phyloP scores from a whole-genome alignment of 768 basidiomycete species.

The Tricholoma hemisulphureum region DNA sequence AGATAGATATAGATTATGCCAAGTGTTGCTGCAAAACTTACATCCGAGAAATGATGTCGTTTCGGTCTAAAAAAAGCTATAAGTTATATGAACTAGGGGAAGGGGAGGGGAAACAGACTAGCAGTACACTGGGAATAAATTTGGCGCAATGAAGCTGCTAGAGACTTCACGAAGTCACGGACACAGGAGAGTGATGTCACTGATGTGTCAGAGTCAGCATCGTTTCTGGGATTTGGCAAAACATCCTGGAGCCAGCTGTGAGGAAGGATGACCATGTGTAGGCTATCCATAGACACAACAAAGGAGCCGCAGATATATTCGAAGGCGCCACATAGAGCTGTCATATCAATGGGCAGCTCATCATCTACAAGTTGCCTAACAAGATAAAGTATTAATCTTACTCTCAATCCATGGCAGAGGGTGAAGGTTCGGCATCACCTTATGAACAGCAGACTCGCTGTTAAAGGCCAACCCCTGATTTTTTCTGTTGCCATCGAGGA shows the following conservation, averaged over 20 bases:
- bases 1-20: neutral
- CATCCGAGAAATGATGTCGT: conserved; percentile 42
- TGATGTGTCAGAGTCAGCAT: conserved; percentile 3
- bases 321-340: conserved; percentile 49
- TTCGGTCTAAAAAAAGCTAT: conserved; percentile 24
- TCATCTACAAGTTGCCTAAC: conserved; percentile 43
- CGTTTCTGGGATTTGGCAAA: conserved; percentile 11
- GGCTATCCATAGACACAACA: conserved; percentile 30
- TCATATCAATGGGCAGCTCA: conserved; percentile 40
- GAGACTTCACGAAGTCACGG: conserved; percentile 9
- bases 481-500: neutral
- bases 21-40: conserved; percentile 25
- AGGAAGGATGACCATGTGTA: conserved; percentile 52
- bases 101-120: conserved; percentile 14
- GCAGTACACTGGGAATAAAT: conserved; percentile 25
- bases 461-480: conserved; percentile 20
- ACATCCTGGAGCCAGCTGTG: conserved; percentile 45
- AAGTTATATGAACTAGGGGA: neutral
- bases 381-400: neutral
- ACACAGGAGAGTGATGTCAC: neutral
- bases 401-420: neutral
- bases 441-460: conserved; percentile 38
- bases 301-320: conserved; percentile 44
- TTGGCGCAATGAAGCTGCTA: conserved; percentile 23
- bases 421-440: conserved; percentile 29